Conservation (phyloP, 179 eudicot genomes). For the Vitellaria paradoxa region DNA sequence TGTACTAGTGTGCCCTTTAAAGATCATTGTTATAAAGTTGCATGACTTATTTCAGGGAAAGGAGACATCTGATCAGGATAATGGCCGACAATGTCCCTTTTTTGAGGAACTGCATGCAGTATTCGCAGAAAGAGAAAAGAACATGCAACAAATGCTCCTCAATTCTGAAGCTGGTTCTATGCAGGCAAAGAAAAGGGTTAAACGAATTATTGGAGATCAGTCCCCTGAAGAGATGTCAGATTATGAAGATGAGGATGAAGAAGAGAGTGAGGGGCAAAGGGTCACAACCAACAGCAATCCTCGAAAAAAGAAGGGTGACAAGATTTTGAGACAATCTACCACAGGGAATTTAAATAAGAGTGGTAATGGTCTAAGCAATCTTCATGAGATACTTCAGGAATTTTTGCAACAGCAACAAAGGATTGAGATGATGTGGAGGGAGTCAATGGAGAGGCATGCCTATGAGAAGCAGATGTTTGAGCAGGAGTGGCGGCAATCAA, state of each 20-base stretch:
- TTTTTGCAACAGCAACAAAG: constrained; percentile 45
- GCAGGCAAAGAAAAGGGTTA: constrained; percentile 33
- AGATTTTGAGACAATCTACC: constrained; percentile 17
- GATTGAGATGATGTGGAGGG: constrained; percentile 52
- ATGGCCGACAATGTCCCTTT: constrained; percentile 38
- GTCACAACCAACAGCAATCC: constrained; percentile 11
- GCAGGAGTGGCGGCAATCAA: constrained; percentile 42
- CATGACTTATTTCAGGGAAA: constrained; percentile 30
- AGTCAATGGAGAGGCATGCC: constrained; percentile 38
- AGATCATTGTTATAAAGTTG: not conserved
- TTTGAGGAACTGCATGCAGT: constrained; percentile 45
- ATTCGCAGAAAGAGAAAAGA: constrained; percentile 29
- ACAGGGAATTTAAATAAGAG: not conserved
- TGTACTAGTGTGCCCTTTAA: too few relatives aligned
- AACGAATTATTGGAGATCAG: constrained; percentile 21
- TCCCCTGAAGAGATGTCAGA: constrained; percentile 32
- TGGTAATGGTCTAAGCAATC: constrained; percentile 14
- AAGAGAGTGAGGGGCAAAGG: constrained; percentile 17
- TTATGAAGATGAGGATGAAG: constrained; percentile 30
- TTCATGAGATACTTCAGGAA: constrained; percentile 37
- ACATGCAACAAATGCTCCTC: constrained; percentile 20
- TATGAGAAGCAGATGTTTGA: constrained; percentile 42
- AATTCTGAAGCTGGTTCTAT: constrained; percentile 25
- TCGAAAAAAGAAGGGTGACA: constrained; percentile 27
- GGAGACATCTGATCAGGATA: constrained; percentile 30